Evolutionary conservation across 176 grass and related monocot species (phyloP).

Genomic region (Themeda triandra): DNA sequence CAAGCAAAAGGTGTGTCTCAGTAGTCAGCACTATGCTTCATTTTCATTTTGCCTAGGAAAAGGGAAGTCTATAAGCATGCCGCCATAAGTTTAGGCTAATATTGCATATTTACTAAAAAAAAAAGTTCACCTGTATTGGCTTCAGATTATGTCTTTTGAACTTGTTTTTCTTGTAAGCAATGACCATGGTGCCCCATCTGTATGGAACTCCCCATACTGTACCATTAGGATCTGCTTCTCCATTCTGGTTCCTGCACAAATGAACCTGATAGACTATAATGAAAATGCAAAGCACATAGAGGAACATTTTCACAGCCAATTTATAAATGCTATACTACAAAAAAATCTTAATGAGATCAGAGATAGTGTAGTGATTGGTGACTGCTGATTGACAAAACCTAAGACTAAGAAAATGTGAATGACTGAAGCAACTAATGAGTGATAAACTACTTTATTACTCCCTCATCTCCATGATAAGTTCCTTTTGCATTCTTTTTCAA

Average conservation of each 20-base stretch:
- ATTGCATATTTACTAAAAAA: neutral
- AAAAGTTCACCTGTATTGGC: slow-evolving; percentile 67
- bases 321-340: neutral
- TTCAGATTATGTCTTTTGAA: slow-evolving; percentile 78
- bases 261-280: slow-evolving; percentile 82
- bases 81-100: too few species aligned
- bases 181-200: slow-evolving; percentile 81
- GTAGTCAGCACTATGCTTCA: neutral
- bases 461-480: neutral
- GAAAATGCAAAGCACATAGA: slow-evolving; percentile 38
- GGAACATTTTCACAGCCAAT: neutral
- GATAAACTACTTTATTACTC: neutral
- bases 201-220: slow-evolving; percentile 76
- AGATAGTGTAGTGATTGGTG: neutral
- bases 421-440: neutral
- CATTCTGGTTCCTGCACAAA: slow-evolving; percentile 89
- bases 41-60: slow-evolving; percentile 8
- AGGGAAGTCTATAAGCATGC: neutral
- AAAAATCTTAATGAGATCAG: neutral
- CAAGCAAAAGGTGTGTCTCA: neutral
- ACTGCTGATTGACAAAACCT: neutral
- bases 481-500: neutral
- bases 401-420: neutral
- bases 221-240: slow-evolving; percentile 82
- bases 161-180: slow-evolving; percentile 95